These are phyloP conservation scores for Phyllosticta paracitricarpa DNA, from an alignment of 2,329 filamentous ascomycete species.

Conservation along the genomic window DNA sequence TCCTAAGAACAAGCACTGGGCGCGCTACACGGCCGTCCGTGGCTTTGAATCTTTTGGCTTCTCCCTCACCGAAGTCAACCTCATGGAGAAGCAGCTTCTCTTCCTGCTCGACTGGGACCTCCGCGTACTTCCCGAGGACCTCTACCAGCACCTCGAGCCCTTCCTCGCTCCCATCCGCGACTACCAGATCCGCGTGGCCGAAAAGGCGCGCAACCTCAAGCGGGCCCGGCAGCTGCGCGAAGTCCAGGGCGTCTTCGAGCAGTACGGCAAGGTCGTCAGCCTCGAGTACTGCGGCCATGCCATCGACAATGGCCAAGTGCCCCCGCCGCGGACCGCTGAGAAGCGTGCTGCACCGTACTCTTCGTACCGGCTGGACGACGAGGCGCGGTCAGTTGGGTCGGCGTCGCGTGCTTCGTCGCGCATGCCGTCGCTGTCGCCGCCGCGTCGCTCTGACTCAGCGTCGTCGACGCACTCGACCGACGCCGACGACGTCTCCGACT, in stretches of 20 bases:
- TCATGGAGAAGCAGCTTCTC: constrained; percentile 98
- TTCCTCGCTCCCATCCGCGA: constrained; percentile 79
- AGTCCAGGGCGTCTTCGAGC: constrained; percentile 2
- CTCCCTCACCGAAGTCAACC: constrained; percentile 88
- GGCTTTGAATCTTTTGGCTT: constrained; percentile 75
- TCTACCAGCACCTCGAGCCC: constrained; percentile 75
- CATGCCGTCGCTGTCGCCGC: constrained; percentile 40
- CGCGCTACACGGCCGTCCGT: constrained; percentile 73
- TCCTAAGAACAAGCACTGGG: constrained; percentile 99
- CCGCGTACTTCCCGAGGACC: constrained; percentile 71
- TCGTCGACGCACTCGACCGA: constrained; percentile 1
- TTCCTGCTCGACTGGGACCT: constrained; percentile 93
- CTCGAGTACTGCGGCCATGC: constrained; percentile 27
- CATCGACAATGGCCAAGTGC: constrained; percentile 28
- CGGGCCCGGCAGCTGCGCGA: constrained; percentile 19
- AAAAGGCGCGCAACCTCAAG: constrained; percentile 40
- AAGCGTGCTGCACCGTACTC: constrained; percentile 22
- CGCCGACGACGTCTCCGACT: constrained; percentile 20
- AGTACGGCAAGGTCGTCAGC: not conserved
- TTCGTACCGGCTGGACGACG: constrained; percentile 23
- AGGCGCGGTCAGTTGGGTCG: constrained; percentile 20
- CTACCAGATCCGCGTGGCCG: constrained; percentile 43
- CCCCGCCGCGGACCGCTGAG: constrained; percentile 22
- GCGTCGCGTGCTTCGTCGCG: constrained; percentile 32
- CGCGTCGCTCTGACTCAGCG: constrained; percentile 28